Evolutionary conservation across 2,329 filamentous ascomycete species (phyloP).

Genomic region (Bisporella sp.): DNA sequence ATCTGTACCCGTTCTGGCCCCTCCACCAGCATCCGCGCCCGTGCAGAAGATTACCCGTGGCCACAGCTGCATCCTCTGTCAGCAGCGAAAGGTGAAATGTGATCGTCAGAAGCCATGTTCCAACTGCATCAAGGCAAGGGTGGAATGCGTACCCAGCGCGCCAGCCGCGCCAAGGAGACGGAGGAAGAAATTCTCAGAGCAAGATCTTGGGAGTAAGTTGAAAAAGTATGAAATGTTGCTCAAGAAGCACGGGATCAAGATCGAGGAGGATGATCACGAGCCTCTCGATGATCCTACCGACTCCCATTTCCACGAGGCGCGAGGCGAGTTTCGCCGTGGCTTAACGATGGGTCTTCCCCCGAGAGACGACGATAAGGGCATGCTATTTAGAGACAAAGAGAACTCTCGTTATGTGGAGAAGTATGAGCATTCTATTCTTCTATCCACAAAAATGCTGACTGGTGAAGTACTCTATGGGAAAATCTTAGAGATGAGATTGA

Average conservation of each 20-base stretch:
- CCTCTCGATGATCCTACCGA: neutral
- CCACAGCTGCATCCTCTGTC: slow-evolving; percentile 24
- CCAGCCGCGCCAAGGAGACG: slow-evolving; percentile 19
- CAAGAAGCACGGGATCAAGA: slow-evolving; percentile 19
- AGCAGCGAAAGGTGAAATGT: slow-evolving; percentile 25
- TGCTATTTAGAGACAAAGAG: slow-evolving; percentile 8
- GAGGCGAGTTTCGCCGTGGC: too few species aligned
- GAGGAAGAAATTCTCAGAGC: slow-evolving; percentile 20
- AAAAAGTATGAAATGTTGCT: slow-evolving; percentile 22
- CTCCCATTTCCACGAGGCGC: too few species aligned
- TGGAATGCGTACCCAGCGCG: slow-evolving; percentile 21
- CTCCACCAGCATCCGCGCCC: neutral
- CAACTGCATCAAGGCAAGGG: slow-evolving; percentile 24
- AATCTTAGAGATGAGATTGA: slow-evolving; percentile 23
- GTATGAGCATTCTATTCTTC: slow-evolving; percentile 8
- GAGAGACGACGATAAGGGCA: neutral
- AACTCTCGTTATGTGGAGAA: slow-evolving; percentile 22
- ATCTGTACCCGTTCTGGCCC: neutral
- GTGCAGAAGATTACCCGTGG: slow-evolving; percentile 16
- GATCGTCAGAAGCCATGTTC: slow-evolving; percentile 25
- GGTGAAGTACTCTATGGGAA: slow-evolving; percentile 22
- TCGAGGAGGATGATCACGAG: slow-evolving; percentile 16
- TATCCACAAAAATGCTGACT: slow-evolving; percentile 1
- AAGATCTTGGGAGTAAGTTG: slow-evolving; percentile 19
- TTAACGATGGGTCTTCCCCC: neutral